Conservation (phyloP, 306 rosid genomes). For the Mimosa pudica region DNA sequence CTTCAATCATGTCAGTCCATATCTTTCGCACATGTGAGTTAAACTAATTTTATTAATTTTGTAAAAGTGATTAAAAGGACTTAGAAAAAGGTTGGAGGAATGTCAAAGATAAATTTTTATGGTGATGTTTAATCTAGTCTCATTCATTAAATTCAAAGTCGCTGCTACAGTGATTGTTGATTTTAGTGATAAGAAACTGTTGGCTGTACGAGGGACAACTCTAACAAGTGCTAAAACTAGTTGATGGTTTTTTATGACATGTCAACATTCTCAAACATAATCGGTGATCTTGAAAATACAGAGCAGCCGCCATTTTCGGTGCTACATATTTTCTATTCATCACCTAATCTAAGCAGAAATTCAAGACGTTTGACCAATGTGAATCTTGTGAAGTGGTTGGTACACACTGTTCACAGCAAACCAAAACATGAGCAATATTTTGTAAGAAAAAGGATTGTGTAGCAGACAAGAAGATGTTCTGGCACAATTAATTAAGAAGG, state of each 20-base stretch:
- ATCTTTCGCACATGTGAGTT: no score
- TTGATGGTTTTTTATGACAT: neutral
- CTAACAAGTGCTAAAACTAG: neutral
- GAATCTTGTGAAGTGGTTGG: neutral
- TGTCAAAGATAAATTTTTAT: neutral
- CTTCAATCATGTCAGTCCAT: no score
- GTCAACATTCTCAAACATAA: slow-evolving; percentile 30
- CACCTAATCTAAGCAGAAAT: slow-evolving; percentile 16
- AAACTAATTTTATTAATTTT: neutral
- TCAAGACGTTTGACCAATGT: slow-evolving; percentile 19
- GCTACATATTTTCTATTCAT: slow-evolving; percentile 17
- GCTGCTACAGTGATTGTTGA: neutral
- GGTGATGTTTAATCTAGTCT: neutral
- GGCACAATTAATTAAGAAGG: neutral
- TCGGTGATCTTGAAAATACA: slow-evolving; percentile 34
- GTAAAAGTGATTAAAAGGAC: neutral
- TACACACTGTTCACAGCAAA: neutral
- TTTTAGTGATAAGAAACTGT: neutral
- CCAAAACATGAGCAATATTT: neutral
- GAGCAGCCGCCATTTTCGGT: slow-evolving; percentile 19
- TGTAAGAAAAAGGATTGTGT: neutral
- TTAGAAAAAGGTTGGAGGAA: neutral
- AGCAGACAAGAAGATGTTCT: neutral
- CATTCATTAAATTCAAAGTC: neutral
- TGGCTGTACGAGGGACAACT: neutral